Percentiles rank a stretch among this genome's conserved stretches.
phyloP scores from a whole-genome alignment of 805 yeast genomes.

The Candida ulmi region DNA sequence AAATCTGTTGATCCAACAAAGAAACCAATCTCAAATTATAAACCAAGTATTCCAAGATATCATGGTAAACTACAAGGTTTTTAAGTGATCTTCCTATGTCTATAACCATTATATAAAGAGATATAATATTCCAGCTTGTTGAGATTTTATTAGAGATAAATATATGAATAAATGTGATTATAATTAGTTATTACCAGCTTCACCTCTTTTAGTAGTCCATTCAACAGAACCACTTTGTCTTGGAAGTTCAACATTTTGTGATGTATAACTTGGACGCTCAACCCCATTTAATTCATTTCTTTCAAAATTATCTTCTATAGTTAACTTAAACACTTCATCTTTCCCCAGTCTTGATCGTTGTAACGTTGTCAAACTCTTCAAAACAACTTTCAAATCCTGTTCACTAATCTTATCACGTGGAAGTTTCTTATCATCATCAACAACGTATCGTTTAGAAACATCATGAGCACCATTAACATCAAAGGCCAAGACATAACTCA shows the following conservation, averaged over 20 bases:
- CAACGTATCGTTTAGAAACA: conserved; percentile 64
- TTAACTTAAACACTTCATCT: conserved; percentile 31
- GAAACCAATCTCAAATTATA: conserved; percentile 13
- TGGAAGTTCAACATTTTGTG: conserved; percentile 20
- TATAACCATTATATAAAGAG: too few species aligned
- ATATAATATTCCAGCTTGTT: too few species aligned
- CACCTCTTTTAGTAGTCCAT: conserved; percentile 82
- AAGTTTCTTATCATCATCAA: conserved; percentile 32
- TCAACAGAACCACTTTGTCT: conserved; percentile 71
- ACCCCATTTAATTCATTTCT: conserved; percentile 23
- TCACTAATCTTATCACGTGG: conserved; percentile 45
- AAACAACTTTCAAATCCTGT: conserved; percentile 27
- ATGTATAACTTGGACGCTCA: conserved; percentile 3
- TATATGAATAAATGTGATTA: too few species aligned
- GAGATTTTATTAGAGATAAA: too few species aligned
- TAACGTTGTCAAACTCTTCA: conserved; percentile 32
- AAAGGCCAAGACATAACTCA: conserved; percentile 82
- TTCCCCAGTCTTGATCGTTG: conserved; percentile 26
- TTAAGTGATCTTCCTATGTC: too few species aligned
- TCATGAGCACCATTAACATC: conserved; percentile 59
- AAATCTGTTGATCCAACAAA: conserved; percentile 23
- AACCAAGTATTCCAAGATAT: conserved; percentile 12
- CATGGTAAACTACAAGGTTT: conserved; percentile 12
- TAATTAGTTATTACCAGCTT: conserved; percentile 64
- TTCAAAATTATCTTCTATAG: conserved; percentile 33